Percentiles rank a stretch among this genome's conserved stretches.
These are phyloP conservation scores for Fraxinus greggii DNA, from an alignment of 305 asterid genomes.

Conservation along the genomic window DNA sequence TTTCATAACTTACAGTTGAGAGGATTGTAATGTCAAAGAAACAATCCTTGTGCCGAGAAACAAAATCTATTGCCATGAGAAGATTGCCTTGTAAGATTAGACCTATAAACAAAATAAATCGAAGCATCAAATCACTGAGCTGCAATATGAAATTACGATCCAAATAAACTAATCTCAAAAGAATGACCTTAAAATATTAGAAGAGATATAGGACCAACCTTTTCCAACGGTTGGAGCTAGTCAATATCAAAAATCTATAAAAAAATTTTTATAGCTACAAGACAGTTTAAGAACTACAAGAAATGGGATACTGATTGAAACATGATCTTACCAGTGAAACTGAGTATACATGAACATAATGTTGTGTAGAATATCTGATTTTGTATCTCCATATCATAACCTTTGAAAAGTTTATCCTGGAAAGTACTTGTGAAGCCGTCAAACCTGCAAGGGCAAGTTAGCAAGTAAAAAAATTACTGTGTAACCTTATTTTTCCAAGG, in stretches of 20 bases:
- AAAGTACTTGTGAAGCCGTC: conserved; percentile 99
- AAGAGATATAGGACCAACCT: not conserved
- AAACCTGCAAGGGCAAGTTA: conserved; percentile 52
- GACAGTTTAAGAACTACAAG: conserved; percentile 8
- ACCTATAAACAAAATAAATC: conserved; percentile 45
- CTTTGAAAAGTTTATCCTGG: conserved; percentile 94
- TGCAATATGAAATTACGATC: not conserved
- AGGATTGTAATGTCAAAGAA: conserved; percentile 76
- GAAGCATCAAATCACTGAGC: conserved; percentile 4
- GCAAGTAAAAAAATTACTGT: not conserved
- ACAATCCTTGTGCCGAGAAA: conserved; percentile 77
- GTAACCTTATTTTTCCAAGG: not conserved
- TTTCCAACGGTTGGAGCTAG: not conserved
- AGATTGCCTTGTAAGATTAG: conserved; percentile 79
- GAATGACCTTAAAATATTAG: not conserved
- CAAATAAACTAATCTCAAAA: not conserved
- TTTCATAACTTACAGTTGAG: conserved; percentile 69
- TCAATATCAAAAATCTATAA: not conserved
- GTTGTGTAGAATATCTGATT: conserved; percentile 96
- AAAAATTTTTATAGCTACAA: not conserved
- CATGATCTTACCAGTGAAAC: conserved; percentile 66
- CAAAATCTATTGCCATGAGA: conserved; percentile 85
- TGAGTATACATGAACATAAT: conserved; percentile 86
- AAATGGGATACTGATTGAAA: conserved; percentile 3
- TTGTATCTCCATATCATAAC: conserved; percentile 97